Base-by-base conservation (phyloP, 108 stramenopile species). In the Nitzschia sp. region DNA sequence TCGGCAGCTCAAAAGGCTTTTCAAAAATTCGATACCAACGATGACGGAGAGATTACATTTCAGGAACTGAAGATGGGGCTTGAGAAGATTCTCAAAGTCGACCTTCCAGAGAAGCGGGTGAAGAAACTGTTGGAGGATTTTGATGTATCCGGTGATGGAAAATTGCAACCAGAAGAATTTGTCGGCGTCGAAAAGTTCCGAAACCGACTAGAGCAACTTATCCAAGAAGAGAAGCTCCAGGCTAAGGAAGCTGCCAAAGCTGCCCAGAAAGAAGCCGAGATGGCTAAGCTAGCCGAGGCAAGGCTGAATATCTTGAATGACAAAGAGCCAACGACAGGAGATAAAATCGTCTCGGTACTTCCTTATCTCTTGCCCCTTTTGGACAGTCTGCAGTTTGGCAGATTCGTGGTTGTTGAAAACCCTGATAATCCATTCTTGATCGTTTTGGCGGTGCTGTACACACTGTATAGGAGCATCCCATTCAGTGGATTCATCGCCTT, bases 311-410 rank as follows among this genome's bases (percentile, higher is more conserved):
- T 89, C 28, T 67, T 95, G 60, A 95, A 95, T 59, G 94, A 95
- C 56, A 74, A 80, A 18, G 82, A 73, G 32, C 90, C 94, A 0
- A 90, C 88, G 1, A 70, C 62, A 3, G 48, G 70, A 15, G 94
- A 95, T 34, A 84, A 85, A 35, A 26, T 87, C 27, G 45, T 95
- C 18, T 87, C 85, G 31, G 61, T 89, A 28, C 65, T 95, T 18
- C 94, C 94, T 0, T 95, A 95, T 65, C 66, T 95, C 54, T 90
- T 95, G 27, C 94, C 94, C 0, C 62, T 95, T 29, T 68, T 95
- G 81, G 94, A 95, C 68, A 87, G 91, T 25, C 75, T 95, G 34
- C 85, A 86, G 64, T 95, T 89, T 74, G 94, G 89, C 24, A 64
- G 90, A 29, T 95, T 85, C 64, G 71, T 95, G 13, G 49, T 93